Evolutionary conservation across 2,329 filamentous ascomycete genomes (phyloP).

Genomic region (Penicillium brevicompactum): DNA sequence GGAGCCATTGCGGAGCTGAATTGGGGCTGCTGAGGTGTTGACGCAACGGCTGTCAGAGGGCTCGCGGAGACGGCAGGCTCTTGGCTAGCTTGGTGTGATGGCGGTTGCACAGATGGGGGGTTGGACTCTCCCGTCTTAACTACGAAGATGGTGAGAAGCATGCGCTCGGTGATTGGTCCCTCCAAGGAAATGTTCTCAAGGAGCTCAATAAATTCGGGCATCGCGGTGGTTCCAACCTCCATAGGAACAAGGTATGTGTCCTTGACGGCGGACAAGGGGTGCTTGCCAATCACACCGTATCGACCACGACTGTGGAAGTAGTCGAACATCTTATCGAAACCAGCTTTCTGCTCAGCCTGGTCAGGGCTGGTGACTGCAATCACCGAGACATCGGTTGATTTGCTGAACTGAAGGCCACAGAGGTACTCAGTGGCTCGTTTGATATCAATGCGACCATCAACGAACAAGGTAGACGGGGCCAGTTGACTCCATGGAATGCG

Average conservation of each 20-base stretch:
- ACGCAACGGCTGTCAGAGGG: constrained; percentile 32
- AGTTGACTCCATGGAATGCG: constrained; percentile 73
- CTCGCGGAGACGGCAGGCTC: constrained; percentile 37
- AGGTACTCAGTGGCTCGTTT: constrained; percentile 88
- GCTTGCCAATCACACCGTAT: constrained; percentile 85
- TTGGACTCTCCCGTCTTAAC: constrained; percentile 63
- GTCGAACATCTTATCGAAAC: constrained; percentile 77
- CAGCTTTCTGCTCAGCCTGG: constrained; percentile 57
- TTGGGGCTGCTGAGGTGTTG: constrained; percentile 32
- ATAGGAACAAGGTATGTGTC: constrained; percentile 92
- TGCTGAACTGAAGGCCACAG: constrained; percentile 79
- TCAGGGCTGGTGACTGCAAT: constrained; percentile 69
- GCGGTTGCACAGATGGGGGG: constrained; percentile 42
- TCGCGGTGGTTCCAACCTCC: constrained; percentile 64
- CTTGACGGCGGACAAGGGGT: constrained; percentile 72
- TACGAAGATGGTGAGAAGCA: constrained; percentile 83
- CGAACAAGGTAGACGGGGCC: constrained; percentile 66
- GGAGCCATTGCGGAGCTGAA: constrained; percentile 29
- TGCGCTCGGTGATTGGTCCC: constrained; percentile 68
- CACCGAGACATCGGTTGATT: constrained; percentile 80
- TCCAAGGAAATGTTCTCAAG: constrained; percentile 83
- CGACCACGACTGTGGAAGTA: constrained; percentile 82
- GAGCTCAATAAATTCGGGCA: constrained; percentile 86
- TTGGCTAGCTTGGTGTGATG: constrained; percentile 42
- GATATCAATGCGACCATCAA: constrained; percentile 73